Base-by-base conservation (phyloP, 495 filamentous ascomycete species). In the Talaromyces nanjingensis region DNA sequence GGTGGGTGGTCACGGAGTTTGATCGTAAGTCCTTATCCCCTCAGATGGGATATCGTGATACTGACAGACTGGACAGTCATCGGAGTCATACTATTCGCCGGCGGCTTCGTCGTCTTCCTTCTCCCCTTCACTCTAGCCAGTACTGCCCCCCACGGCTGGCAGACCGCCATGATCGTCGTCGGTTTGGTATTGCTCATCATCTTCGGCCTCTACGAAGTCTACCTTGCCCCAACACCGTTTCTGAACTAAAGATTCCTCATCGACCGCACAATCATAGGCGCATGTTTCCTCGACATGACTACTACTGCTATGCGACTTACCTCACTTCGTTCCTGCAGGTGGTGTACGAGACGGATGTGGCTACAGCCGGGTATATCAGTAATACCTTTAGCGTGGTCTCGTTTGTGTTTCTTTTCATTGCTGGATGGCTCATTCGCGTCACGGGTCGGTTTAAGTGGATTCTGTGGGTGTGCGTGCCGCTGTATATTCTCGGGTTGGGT, bases 321-420 rank as follows among this genome's bases (percentile, higher is more conserved):
- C 87, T 87, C 76, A 73, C 69, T 53, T 88, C 84, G 29, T 89
- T 83, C 31, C 76, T 91, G 3, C 86, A 88, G 73, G 88, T 88
- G 14, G 89, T 91, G 58, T 78, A 84, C 67, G 73, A 73, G 7
- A 74, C 88, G 4, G 76, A 63, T 63, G 66, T 89, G 63, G 73
- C 74, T 7, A 42, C 87, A 20, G 76, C 87, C 0, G 79, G 79
- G 12, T 83, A 82, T 64, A 74, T 85, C 65, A 73, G 70, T 2
- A 81, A 83, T 64, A 73, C 73, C 62, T 81, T 76, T 73, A 77
- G 72, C 67, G 69, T 85, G 22, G 79, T 76, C 62, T 77, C 80
- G n/a, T 78, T 79, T 63, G 62, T 79, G 6, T 63, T 70, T n/a
- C 61, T 69, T 1, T 67, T 87, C 54, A 57, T 80, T 29, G 77